A percentile compares a stretch with the other conserved stretches of the same genome.
Evolutionary conservation across 148 eudicot genomes (phyloP).

Genomic region (Persicaria tinctoria): DNA sequence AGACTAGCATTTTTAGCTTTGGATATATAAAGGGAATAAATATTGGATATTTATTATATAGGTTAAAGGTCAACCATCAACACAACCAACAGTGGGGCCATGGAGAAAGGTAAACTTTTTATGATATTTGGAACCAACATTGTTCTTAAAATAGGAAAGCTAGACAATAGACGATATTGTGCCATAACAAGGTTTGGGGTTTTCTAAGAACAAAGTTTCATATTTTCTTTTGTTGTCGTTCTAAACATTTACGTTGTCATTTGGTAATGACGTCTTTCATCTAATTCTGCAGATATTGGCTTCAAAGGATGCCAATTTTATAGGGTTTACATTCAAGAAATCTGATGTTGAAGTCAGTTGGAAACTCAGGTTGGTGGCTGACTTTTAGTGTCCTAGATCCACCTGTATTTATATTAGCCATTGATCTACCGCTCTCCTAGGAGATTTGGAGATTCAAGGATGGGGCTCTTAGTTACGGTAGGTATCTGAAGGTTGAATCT

Average conservation of each 20-base stretch:
- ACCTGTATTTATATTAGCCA: neutral
- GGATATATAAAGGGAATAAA: no score
- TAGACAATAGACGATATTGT: neutral
- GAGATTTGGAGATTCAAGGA: no score
- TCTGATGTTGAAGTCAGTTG: constrained; percentile 54
- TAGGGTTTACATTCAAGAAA: constrained; percentile 67
- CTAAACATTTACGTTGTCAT: neutral
- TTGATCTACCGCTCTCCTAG: neutral
- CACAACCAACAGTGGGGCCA: no score
- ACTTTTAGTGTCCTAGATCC: no score
- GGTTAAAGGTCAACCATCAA: no score
- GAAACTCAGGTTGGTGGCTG: constrained; percentile 39
- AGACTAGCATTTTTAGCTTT: no score
- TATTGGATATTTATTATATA: no score
- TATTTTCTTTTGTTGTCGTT: neutral
- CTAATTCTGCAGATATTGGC: constrained; percentile 55
- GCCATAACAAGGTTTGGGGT: neutral
- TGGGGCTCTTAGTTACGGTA: no score
- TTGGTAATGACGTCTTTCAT: neutral
- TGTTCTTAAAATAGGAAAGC: neutral
- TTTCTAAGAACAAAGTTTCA: neutral
- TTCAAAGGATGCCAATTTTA: constrained; percentile 65
- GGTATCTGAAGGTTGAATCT: no score
- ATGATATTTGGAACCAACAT: no score
- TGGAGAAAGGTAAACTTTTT: no score